These are phyloP conservation scores for Aspergillus eucalypticola DNA, from an alignment of 2,329 filamentous ascomycete species.

Conservation along the genomic window DNA sequence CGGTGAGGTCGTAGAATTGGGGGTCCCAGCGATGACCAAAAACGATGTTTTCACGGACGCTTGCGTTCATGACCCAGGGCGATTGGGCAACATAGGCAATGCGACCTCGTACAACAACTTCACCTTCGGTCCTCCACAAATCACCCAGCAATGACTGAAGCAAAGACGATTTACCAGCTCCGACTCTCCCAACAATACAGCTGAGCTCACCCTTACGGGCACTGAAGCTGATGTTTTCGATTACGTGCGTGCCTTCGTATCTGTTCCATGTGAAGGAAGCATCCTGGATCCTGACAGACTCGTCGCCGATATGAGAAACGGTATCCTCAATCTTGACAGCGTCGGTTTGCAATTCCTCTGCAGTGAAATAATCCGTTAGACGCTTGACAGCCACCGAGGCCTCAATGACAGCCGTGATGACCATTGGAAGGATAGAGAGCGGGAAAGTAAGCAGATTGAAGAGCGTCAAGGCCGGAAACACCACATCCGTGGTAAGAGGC, in stretches of 20 bases:
- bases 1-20: constrained; percentile 87
- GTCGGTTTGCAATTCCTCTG: constrained; percentile 86
- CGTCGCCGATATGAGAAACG: constrained; percentile 76
- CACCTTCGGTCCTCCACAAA: constrained; percentile 82
- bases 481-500: constrained; percentile 88
- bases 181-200: constrained; percentile 92
- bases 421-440: constrained; percentile 91
- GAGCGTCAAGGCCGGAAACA: constrained; percentile 87
- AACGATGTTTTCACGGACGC: constrained; percentile 93
- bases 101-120: constrained; percentile 77
- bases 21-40: constrained; percentile 95
- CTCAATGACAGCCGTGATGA: constrained; percentile 94
- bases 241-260: constrained; percentile 65
- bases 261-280: constrained; percentile 95
- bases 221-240: constrained; percentile 83
- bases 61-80: constrained; percentile 97
- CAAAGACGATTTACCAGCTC: constrained; percentile 90
- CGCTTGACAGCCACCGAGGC: constrained; percentile 88
- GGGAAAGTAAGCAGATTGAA: constrained; percentile 98
- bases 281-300: constrained; percentile 78
- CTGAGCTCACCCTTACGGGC: constrained; percentile 91
- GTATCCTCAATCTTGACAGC: constrained; percentile 71
- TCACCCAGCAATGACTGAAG: constrained; percentile 87
- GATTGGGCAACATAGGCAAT: constrained; percentile 92
- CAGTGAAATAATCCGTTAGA: constrained; percentile 78